Base-by-base conservation (phyloP, 176 grass and related monocot species). In the Otatea glauca region DNA sequence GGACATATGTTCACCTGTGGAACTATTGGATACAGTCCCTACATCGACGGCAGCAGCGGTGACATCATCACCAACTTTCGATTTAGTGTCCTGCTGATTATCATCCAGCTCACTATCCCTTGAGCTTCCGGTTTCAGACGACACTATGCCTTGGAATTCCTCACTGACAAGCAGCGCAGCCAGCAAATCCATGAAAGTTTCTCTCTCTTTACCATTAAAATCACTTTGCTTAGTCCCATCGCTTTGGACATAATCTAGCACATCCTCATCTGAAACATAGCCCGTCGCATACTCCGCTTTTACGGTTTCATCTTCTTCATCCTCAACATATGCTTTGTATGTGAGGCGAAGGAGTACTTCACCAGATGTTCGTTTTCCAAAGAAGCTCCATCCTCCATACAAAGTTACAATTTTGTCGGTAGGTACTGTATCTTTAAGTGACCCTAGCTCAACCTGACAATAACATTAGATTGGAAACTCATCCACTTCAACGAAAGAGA, bases 61-160 rank as follows among this genome's bases (percentile, higher is more conserved):
- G 9, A 69, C 23, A 5, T 9, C 24, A 42, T 18, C 74, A 5
- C 18, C 16, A 13, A 34, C 7, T 82, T 34, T 81, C 23, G 79
- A 41, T 14, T 70, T 44, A 15, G 24, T 13, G 7, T 78, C 61
- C 55, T 80, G 80, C 45, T 25, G 70, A 84, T 55, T 42, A 79
- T 69, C 51, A 5, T 23, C 68, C 68, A 78, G 21, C 42, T 88
- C 92, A 8, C 63, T 34, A 63, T 69, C 87, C 79, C 86, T 88
- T 6, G 75, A 83, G 80, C 62, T 95, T 44, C 65, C 80, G 9
- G 91, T 41, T 70, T 93, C 89, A 2, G 86, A 99, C 1, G 96
- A 92, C 67, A 99, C 93, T 39, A 96, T 99, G 23, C 96, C 96
- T 72, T 92, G 96, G 82, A 99, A 99, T 80, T 99, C 96, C 88